Evolutionary conservation across 768 basidiomycete species (phyloP), one percentile per base, ranked within the genome.

Genomic region (Roridomyces roridus): DNA sequence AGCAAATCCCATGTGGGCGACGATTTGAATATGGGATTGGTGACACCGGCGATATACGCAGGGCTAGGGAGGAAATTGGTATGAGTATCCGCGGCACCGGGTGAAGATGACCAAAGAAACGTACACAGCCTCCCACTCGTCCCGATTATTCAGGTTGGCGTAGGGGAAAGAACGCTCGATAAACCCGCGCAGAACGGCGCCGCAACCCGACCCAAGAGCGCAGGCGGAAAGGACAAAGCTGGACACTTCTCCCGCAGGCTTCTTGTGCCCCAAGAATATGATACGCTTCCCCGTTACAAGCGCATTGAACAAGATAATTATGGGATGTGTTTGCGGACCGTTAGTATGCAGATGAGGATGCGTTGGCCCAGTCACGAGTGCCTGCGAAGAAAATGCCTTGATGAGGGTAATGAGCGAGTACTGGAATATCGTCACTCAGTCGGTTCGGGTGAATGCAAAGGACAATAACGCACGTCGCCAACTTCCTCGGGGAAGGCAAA

Each of bases 271-370:
- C 51, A 98, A 76, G 74, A 98, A 98, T 61, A 98, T 89, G 61
- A 98, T 91, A n/a, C 96, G 89, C 65, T 98, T 97, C 48, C 91
- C 89, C 0, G 96, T 97, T 6, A 98, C 80, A 56, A 99, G 83
- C 4, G 96, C 97, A 71, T 99, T 99, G 79, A 96, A 95, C 3
- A 99, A 82, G 41, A 99, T 81, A 55, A 97, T 96, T 66, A 99
- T 87, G 2, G 97, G 95, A 66, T 95, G 96, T 0, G 97, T 99
- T 59, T 84, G 80, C 17, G 85, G 80, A 53, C 97, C 97, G 63
- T 88, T 93, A 0, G 95, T 95, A 72, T 98, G 96, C 18, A 99
- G 78, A 70, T 98, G 94, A 1, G 97, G 92, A 65, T 98, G 95
- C 47, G 85, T 74, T 2, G 93, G 90, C 28, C 92, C 91, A 25